Evolutionary conservation across 2,329 filamentous ascomycete genomes (phyloP).

Genomic region (Thermothelomyces thermophilus): DNA sequence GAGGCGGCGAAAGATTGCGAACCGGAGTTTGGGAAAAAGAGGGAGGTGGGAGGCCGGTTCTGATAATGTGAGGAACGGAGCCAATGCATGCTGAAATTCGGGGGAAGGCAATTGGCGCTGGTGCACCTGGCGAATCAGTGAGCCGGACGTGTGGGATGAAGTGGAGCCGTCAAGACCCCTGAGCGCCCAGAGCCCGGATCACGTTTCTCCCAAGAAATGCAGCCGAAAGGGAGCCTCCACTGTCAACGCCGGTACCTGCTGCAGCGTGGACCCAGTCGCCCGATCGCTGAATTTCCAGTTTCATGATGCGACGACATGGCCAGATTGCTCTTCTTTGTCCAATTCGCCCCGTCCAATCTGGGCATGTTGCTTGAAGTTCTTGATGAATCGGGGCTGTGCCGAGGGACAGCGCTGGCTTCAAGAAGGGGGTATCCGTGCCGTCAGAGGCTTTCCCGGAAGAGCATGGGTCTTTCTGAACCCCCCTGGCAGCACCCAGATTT

Average conservation of each 20-base stretch:
- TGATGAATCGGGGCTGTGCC: no score
- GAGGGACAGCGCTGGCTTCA: not conserved
- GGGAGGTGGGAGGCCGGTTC: constrained; percentile 24
- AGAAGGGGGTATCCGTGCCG: not conserved
- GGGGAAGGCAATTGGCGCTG: constrained; percentile 17
- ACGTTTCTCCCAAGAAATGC: constrained; percentile 1
- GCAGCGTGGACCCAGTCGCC: not conserved
- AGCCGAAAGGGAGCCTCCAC: not conserved
- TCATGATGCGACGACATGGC: not conserved
- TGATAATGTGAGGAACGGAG: constrained; percentile 26
- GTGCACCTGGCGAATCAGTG: constrained; percentile 16
- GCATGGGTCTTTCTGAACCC: not conserved
- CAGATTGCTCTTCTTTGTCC: not conserved
- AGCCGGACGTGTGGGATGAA: constrained; percentile 7
- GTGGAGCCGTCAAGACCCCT: constrained; percentile 18
- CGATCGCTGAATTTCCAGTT: not conserved
- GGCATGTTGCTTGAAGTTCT: no score
- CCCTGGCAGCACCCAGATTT: constrained; percentile 10
- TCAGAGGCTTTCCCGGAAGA: not conserved
- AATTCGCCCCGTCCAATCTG: not conserved
- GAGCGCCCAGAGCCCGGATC: constrained; percentile 10
- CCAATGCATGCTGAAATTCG: constrained; percentile 23
- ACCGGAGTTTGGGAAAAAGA: constrained; percentile 22
- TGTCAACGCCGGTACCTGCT: not conserved
- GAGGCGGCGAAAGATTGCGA: constrained; percentile 19